Base-by-base conservation (phyloP, 805 yeast genomes). In the Nakazawaea ishiwadae region DNA sequence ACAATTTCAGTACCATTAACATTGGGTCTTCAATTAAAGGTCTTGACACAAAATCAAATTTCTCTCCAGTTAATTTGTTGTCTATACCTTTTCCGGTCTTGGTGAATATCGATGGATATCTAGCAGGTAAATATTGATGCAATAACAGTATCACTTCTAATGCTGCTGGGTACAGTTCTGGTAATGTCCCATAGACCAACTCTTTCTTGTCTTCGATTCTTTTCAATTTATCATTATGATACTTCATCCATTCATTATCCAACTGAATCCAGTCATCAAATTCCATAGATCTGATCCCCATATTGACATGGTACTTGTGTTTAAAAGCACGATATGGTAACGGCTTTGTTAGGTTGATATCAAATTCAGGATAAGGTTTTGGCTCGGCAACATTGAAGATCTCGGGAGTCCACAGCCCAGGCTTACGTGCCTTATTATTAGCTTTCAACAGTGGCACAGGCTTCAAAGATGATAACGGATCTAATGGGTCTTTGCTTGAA, bases 251-350 rank as follows among this genome's bases (percentile, higher is more conserved):
- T 58, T 81, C 80, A 45, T 76, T 78, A 55, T 81, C 87, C 44
- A 81, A 63, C 53, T 81, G 82, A 46, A 81, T 74, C 88, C 88
- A 81, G 37, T 65, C 65, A 40, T 73, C 62, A 69, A 73, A 73
- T 37, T 77, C 75, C 82, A 79, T 73, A 44, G 63, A 63, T 48
- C 87, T 62, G 32, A 80, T 79, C 5, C 87, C 88, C 88, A 81
- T 81, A 18, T 81, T 81, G 37, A 81, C 70, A 49, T 63, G 71
- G 53, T 81, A 81, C 45, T 73, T 77, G 56, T 77, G 81, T 53
- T 71, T 78, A 61, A 81, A 81, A 0, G 87, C 84, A 36, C 85
- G 63, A 51, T 79, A 79, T n/a, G 84, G 80, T 28, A 75, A 52
- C 1, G 84, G 83, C 42, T 58, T 61, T 4, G 84, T 78, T 3